Evolutionary conservation across 257 asterid genomes (phyloP), one percentile per base, ranked within the genome.

Genomic region (Haberlea rhodopensis): DNA sequence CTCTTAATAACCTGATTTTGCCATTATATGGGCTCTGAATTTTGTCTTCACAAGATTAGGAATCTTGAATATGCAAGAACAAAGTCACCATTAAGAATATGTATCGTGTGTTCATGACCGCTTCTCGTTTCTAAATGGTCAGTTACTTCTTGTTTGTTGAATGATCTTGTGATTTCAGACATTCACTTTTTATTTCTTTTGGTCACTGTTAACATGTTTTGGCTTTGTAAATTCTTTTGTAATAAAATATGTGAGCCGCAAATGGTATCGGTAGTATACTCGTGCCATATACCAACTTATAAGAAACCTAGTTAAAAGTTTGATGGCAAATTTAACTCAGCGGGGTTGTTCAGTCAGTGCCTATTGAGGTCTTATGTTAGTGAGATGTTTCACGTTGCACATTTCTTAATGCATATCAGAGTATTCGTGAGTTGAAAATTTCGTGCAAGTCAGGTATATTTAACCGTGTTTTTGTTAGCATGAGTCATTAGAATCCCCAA

Each of bases 61-160:
- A n/a, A n/a, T n/a, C n/a, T n/a, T n/a, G n/a, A n/a, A n/a, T n/a
- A n/a, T n/a, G n/a, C n/a, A n/a, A n/a, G n/a, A n/a, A n/a, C n/a
- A n/a, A n/a, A n/a, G n/a, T n/a, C n/a, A n/a, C n/a, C n/a, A n/a
- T n/a, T n/a, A n/a, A n/a, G n/a, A n/a, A n/a, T n/a, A n/a, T n/a
- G n/a, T n/a, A n/a, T n/a, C n/a, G n/a, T n/a, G n/a, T n/a, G n/a
- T n/a, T n/a, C 8, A 40, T 13, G 48, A 37, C 4, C 3, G 13
- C 2, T 9, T 32, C 27, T 18, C 6, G 6, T 29, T 58, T 31
- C 27, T 58, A 1, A 29, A 8, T 59, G 75, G 71, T 57, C 53
- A 24, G 25, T 55, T 11, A 61, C 49, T 52, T 68, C 19, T 32
- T 66, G 32, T 37, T 19, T 19, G 32, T 8, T 20, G 54, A 11